Percentiles rank a stretch among this genome's conserved stretches.
Evolutionary conservation across 2,329 filamentous ascomycete species (phyloP).

Genomic region (Knufia petricola): DNA sequence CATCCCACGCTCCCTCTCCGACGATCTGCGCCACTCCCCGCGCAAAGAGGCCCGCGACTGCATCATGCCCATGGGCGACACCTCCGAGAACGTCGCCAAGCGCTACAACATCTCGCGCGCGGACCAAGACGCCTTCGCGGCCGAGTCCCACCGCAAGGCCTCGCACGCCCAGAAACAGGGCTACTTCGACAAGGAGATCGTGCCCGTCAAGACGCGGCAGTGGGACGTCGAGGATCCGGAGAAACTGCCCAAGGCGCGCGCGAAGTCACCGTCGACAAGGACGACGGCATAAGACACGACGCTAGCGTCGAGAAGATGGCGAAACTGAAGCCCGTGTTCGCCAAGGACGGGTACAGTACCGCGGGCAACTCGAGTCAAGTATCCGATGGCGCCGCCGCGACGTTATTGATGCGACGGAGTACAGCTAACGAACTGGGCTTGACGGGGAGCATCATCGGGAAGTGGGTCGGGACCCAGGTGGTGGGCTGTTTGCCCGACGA

Average conservation of each 20-base stretch:
- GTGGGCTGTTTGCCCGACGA: conserved; percentile 77
- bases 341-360: conserved; percentile 62
- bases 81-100: conserved; percentile 75
- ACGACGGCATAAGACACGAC: conserved; percentile 71
- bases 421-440: conserved; percentile 68
- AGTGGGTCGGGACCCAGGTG: conserved; percentile 67
- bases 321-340: conserved; percentile 79
- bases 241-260: conserved; percentile 34
- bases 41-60: conserved; percentile 69
- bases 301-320: conserved; percentile 61
- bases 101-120: conserved; percentile 62
- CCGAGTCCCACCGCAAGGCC: conserved; percentile 63
- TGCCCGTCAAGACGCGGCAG: conserved; percentile 64
- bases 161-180: conserved; percentile 59
- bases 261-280: conserved; percentile 58
- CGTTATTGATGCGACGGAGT: conserved; percentile 73
- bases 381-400: conserved; percentile 76
- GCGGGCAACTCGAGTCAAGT: conserved; percentile 82
- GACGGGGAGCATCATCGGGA: conserved; percentile 60
- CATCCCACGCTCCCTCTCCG: conserved; percentile 77
- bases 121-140: conserved; percentile 78
- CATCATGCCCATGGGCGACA: conserved; percentile 89
- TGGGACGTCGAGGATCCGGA: conserved; percentile 55
- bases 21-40: conserved; percentile 54
- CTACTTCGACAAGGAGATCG: conserved; percentile 66